Conservation (phyloP, 2,329 filamentous ascomycete genomes). For the Penicillium sp. region DNA sequence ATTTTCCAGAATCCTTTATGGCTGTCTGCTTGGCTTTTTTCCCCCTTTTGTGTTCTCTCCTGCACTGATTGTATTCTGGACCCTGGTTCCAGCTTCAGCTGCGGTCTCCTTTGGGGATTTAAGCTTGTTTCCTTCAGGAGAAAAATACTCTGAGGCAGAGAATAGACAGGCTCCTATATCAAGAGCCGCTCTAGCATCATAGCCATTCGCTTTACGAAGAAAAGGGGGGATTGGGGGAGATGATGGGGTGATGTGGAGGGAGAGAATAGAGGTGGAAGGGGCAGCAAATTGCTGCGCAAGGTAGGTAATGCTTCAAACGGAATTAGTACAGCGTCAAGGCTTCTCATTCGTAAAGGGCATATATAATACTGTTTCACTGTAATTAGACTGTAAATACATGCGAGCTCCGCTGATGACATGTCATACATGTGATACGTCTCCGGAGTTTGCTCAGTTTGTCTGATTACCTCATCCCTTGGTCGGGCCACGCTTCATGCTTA, state of each 20-base stretch:
- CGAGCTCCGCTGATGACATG: neutral
- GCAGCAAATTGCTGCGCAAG: constrained; percentile 2
- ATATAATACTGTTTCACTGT: neutral
- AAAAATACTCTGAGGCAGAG: constrained; percentile 22
- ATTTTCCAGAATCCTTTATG: constrained; percentile 8
- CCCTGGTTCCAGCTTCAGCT: constrained; percentile 8
- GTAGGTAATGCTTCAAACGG: neutral
- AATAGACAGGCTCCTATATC: constrained; percentile 35
- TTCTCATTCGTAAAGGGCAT: neutral
- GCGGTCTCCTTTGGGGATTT: neutral
- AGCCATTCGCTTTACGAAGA: constrained; percentile 43
- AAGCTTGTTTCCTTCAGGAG: constrained; percentile 3
- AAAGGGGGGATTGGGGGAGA: constrained; percentile 17
- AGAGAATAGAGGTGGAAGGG: constrained; percentile 20
- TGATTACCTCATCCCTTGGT: neutral
- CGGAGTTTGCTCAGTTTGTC: constrained; percentile 1
- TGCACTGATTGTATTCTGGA: constrained; percentile 8
- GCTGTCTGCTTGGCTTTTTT: neutral
- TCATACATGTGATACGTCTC: neutral
- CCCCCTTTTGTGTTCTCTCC: neutral
- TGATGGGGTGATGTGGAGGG: constrained; percentile 19
- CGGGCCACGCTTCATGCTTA: constrained; percentile 1
- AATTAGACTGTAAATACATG: neutral
- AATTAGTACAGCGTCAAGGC: neutral
- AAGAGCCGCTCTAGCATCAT: constrained; percentile 38